Evolutionary conservation across 257 asterid species (phyloP).

Genomic region (Nicotiana benthamiana): DNA sequence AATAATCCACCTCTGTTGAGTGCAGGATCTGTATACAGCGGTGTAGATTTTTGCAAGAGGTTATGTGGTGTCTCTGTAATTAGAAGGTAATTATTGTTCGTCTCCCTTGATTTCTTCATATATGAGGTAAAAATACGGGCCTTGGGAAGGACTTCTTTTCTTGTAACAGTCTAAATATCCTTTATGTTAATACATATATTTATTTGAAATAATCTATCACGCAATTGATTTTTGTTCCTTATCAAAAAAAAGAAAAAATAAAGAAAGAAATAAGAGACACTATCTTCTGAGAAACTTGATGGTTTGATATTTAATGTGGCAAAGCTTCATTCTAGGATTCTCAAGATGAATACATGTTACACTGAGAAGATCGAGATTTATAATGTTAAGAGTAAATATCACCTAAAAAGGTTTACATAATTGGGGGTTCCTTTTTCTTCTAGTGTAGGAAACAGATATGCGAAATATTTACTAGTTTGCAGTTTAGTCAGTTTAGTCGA

Average conservation of each 20-base stretch:
- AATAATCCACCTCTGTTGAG: too few relatives aligned
- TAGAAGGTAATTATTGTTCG: constrained; percentile 52
- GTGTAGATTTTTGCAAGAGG: constrained; percentile 95
- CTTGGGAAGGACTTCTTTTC: background rate
- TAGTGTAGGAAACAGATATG: background rate
- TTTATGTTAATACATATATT: background rate
- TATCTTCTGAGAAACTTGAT: background rate
- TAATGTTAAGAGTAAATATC: background rate
- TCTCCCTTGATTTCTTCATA: background rate
- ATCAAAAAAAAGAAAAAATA: too few relatives aligned
- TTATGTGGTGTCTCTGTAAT: constrained; percentile 93
- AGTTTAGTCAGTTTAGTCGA: background rate
- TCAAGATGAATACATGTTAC: background rate
- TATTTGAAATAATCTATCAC: too few relatives aligned
- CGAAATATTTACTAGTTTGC: background rate
- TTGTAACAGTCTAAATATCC: background rate
- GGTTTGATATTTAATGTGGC: background rate
- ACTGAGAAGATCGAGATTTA: background rate
- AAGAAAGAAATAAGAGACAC: background rate
- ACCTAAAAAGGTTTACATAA: background rate
- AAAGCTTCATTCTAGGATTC: background rate
- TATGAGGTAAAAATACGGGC: background rate
- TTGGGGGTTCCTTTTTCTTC: background rate
- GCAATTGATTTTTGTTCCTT: too few relatives aligned
- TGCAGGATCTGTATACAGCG: constrained; percentile 91